Evolutionary conservation across 805 yeast species (phyloP).

Genomic region (Sugiyamaella marilandica): DNA sequence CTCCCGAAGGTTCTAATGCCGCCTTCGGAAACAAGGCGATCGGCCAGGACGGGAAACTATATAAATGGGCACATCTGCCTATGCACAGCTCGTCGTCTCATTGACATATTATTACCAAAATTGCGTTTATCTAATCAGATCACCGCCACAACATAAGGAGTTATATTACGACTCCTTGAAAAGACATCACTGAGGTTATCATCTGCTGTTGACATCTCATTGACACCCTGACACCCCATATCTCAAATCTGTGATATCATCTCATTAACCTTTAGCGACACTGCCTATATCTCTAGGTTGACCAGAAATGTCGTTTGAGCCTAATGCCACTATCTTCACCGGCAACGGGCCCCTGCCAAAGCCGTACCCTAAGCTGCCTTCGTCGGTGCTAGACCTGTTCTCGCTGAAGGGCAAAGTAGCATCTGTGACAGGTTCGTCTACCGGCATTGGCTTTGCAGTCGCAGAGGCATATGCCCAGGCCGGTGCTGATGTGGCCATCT

Average conservation of each 20-base stretch:
- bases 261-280: too few relatives aligned
- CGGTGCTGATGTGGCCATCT: slow-evolving; percentile 75
- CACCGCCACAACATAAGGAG: not conserved
- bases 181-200: not conserved
- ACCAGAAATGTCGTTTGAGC: slow-evolving; percentile 19
- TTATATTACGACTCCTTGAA: not conserved
- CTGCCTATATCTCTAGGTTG: too few relatives aligned
- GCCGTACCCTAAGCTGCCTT: slow-evolving; percentile 47
- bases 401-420: slow-evolving; percentile 80
- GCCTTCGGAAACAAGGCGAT: not conserved
- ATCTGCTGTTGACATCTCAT: not conserved
- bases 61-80: not conserved
- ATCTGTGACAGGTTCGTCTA: slow-evolving; percentile 77
- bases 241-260: too few relatives aligned
- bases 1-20: too few relatives aligned
- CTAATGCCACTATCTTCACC: slow-evolving; percentile 29
- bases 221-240: not conserved
- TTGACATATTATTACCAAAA: not conserved
- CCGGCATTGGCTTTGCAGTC: slow-evolving; percentile 77
- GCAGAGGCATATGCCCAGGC: slow-evolving; percentile 84
- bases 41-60: not conserved
- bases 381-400: slow-evolving; percentile 60
- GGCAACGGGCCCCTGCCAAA: slow-evolving; percentile 45
- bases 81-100: not conserved
- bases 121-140: not conserved